Evolutionary conservation across 495 filamentous ascomycete species (phyloP).

Genomic region (Xylaria intraflava): DNA sequence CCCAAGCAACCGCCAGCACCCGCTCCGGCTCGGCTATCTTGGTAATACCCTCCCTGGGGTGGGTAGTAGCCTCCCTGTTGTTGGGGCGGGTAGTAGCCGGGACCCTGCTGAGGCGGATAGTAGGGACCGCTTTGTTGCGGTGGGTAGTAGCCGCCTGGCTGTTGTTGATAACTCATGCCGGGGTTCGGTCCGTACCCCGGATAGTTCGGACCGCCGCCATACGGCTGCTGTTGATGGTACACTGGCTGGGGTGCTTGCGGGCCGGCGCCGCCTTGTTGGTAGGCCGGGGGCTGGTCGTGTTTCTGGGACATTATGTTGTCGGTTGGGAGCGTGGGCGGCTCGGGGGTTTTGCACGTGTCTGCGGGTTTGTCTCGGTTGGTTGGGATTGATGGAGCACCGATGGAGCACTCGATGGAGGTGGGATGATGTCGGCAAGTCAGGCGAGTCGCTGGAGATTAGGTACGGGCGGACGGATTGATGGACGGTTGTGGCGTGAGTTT

Average conservation of each 20-base stretch:
- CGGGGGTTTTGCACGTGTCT: background rate
- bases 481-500: no score
- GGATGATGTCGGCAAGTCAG: no score
- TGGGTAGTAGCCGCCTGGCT: background rate
- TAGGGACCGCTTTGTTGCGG: constrained; percentile 3
- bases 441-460: no score
- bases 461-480: no score
- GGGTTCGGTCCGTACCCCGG: constrained; percentile 30
- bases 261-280: constrained; percentile 17
- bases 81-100: constrained; percentile 15
- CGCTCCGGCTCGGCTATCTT: constrained; percentile 16
- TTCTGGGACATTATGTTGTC: constrained; percentile 33
- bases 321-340: background rate
- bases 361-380: background rate
- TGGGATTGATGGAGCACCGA: no score
- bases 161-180: constrained; percentile 36
- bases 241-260: constrained; percentile 25
- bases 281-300: constrained; percentile 38
- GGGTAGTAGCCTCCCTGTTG: constrained; percentile 15
- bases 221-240: constrained; percentile 24
- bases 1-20: constrained; percentile 27
- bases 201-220: constrained; percentile 20
- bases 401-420: no score
- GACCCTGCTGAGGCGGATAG: constrained; percentile 14
- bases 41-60: constrained; percentile 19